These are phyloP conservation scores for Fagopyrum homotropicum DNA, from an alignment of 148 eudicot genomes.

Conservation along the genomic window DNA sequence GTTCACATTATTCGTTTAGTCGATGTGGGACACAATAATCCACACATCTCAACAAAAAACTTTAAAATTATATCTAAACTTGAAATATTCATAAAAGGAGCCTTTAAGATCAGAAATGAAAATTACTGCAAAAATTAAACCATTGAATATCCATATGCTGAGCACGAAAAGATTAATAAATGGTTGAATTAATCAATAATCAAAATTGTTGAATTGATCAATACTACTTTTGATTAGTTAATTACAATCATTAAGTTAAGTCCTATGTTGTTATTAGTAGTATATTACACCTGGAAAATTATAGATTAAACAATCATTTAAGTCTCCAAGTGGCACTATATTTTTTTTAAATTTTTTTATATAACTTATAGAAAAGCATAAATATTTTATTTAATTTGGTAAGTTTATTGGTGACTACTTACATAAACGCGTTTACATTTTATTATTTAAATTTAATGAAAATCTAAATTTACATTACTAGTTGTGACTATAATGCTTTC, in stretches of 20 bases:
- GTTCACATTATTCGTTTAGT: no score
- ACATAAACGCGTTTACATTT: background rate
- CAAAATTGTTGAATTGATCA: background rate
- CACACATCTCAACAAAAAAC: no score
- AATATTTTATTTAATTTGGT: background rate
- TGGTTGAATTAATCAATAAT: background rate
- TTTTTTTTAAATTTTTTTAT: background rate
- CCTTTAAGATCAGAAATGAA: background rate
- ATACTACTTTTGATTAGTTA: background rate
- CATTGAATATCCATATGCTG: background rate
- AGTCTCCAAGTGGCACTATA: background rate
- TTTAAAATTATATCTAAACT: background rate
- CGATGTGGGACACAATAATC: no score
- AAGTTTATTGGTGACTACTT: background rate
- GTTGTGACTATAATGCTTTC: no score
- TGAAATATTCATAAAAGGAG: background rate
- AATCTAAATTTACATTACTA: no score
- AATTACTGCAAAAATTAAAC: background rate
- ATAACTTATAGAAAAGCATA: background rate
- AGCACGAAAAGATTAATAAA: background rate
- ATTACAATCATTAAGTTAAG: background rate
- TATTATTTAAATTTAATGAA: no score
- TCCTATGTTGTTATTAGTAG: background rate
- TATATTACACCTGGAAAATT: background rate
- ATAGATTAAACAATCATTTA: background rate